Base-by-base conservation (phyloP, 164 flowering plant species). In the Piper betle region DNA sequence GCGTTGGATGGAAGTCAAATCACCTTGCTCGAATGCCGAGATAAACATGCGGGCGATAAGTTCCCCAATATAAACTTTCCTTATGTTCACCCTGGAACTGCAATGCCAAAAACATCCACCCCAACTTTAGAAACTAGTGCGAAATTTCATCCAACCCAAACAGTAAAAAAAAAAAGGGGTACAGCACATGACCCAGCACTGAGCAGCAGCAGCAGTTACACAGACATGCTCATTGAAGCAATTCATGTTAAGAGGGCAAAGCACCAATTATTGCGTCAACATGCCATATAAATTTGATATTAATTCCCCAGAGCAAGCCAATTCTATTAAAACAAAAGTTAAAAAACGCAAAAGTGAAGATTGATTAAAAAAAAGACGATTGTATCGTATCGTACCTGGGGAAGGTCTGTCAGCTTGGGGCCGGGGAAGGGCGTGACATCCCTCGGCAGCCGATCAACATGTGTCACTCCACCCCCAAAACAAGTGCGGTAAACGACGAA, bases 31-130 rank as follows among this genome's bases (percentile, higher is more conserved):
- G 95, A 59, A 93, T 72, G 52, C 97, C 97, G 52, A 94, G 75
- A 78, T 94, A 94, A 71, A 84, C 89, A 48, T 80, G 83, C 64
- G 97, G 90, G 19, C 97, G 86, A 71, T 90, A 94, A 42, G 99
- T 91, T 68, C 99, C 99, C 97, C 99, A 88, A 53, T 90, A 90
- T 74, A 93, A 77, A 73, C 91, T 84, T 82, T 90, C 96, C 74
- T 79, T 84, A 63, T 93, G 99, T 70, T 88, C 88, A 4, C 96
- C 97, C 82, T 84, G 92, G 81, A 90, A 90, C 97, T 90, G 78
- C 71, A 75, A 55, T 20, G 65, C 18, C 55, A 15, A 16, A 17
- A 39, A 25, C 39, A 40, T 37, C 6, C 6, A 16, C 7, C 11
- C 10, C 18, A 8, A 37, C 25, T 7, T 3, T 25, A 8, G 16